A percentile compares a stretch with the other conserved stretches of the same genome.
Evolutionary conservation across 768 basidiomycete genomes (phyloP).

Genomic region (Brasilioporus rufonigricans): DNA sequence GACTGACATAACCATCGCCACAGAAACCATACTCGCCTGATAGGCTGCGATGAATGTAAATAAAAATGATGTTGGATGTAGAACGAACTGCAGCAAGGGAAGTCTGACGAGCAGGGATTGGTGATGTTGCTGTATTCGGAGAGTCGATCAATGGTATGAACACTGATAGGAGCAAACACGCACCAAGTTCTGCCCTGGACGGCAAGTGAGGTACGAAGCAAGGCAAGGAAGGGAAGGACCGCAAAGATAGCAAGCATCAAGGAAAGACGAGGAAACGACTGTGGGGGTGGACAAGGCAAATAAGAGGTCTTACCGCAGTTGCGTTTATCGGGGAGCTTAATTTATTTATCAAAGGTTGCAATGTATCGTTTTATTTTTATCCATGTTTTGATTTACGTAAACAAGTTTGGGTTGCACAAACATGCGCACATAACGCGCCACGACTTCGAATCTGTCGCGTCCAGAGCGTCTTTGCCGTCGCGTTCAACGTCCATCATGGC

Average conservation of each 20-base stretch:
- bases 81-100: slow-evolving; percentile 45
- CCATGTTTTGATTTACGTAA: neutral
- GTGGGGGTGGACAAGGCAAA: slow-evolving; percentile 1
- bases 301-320: neutral
- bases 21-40: slow-evolving; percentile 56
- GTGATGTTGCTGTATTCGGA: slow-evolving; percentile 35
- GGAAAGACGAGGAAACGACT: slow-evolving; percentile 15
- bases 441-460: slow-evolving; percentile 4
- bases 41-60: neutral
- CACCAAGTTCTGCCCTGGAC: slow-evolving; percentile 30
- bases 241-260: slow-evolving; percentile 22
- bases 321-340: neutral
- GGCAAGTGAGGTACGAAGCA: slow-evolving; percentile 18
- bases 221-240: slow-evolving; percentile 17
- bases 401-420: slow-evolving; percentile 10
- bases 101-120: slow-evolving; percentile 33
- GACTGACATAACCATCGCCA: slow-evolving; percentile 40
- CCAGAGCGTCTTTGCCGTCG: neutral
- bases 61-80: neutral
- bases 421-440: slow-evolving; percentile 15
- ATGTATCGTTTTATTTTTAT: slow-evolving; percentile 1
- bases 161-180: neutral
- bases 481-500: slow-evolving; percentile 16
- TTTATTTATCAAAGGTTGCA: too few relatives aligned
- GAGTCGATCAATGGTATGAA: neutral